phyloP scores from a whole-genome alignment of 768 basidiomycete genomes.

The Butyriboletus loyo region DNA sequence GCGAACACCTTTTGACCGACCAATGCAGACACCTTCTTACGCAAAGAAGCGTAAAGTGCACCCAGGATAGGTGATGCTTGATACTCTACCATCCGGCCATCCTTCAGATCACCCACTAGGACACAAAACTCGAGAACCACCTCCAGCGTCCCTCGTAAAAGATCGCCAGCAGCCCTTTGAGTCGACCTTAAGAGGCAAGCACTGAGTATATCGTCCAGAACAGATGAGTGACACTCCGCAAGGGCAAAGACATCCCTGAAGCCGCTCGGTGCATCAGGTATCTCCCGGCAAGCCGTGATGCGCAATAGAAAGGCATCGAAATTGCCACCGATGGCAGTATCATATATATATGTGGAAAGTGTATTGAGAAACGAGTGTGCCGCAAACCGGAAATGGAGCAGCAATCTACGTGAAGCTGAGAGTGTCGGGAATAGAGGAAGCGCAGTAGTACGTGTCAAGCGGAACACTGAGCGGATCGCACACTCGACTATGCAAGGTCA shows the following conservation, averaged over 20 bases:
- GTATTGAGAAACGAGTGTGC: slow-evolving; percentile 66
- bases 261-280: slow-evolving; percentile 12
- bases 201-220: slow-evolving; percentile 73
- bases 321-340: slow-evolving; percentile 77
- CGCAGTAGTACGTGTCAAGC: slow-evolving; percentile 48
- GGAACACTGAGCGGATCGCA: slow-evolving; percentile 61
- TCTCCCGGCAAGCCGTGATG: slow-evolving; percentile 29
- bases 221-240: slow-evolving; percentile 58
- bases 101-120: slow-evolving; percentile 57
- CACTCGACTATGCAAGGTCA: slow-evolving; percentile 52
- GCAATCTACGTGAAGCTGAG: slow-evolving; percentile 45
- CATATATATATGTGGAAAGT: slow-evolving; percentile 72
- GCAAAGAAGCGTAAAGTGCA: slow-evolving; percentile 52
- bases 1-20: slow-evolving; percentile 38
- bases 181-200: slow-evolving; percentile 70
- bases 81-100: slow-evolving; percentile 57
- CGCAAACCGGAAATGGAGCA: slow-evolving; percentile 71
- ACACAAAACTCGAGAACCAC: slow-evolving; percentile 65
- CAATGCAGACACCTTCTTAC: slow-evolving; percentile 51
- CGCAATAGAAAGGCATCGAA: slow-evolving; percentile 65
- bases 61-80: slow-evolving; percentile 57
- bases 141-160: slow-evolving; percentile 61
- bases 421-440: slow-evolving; percentile 59
- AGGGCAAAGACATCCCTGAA: slow-evolving; percentile 78
- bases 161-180: slow-evolving; percentile 63